Conservation (phyloP, 2,329 filamentous ascomycete species). For the Nigrospora osmanthi region DNA sequence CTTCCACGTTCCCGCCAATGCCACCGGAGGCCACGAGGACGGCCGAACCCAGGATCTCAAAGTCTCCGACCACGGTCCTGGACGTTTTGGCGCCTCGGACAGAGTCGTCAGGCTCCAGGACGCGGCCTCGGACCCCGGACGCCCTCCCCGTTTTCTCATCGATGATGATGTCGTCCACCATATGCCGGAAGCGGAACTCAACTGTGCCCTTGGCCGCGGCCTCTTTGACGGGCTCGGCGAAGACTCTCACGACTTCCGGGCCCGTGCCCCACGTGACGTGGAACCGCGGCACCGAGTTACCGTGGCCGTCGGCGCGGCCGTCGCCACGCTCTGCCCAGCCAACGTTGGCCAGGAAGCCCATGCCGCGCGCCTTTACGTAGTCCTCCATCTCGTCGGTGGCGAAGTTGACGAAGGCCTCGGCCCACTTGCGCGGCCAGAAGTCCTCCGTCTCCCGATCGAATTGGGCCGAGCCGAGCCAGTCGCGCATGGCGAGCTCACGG, state of each 20-base stretch:
- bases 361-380: constrained; percentile 45
- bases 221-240: constrained; percentile 45
- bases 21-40: constrained; percentile 50
- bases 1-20: constrained; percentile 54
- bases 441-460: constrained; percentile 52
- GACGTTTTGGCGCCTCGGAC: constrained; percentile 44
- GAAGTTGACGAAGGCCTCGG: constrained; percentile 57
- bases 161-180: constrained; percentile 47
- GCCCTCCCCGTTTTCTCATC: constrained; percentile 42
- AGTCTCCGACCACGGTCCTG: constrained; percentile 37
- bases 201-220: constrained; percentile 46
- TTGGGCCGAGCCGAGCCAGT: constrained; percentile 49
- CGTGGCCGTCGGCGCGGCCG: constrained; percentile 47
- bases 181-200: constrained; percentile 47
- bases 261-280: constrained; percentile 56
- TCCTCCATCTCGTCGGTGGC: constrained; percentile 49
- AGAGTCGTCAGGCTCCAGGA: constrained; percentile 43
- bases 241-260: constrained; percentile 50
- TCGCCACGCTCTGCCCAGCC: constrained; percentile 56
- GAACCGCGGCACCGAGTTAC: constrained; percentile 56
- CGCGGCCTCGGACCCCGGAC: constrained; percentile 42
- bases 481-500: constrained; percentile 46
- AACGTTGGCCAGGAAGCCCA: constrained; percentile 45
- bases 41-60: constrained; percentile 44
- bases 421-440: constrained; percentile 52